Conservation (phyloP, 1,139 yeast species). For the Blastobotrys petasosporus region DNA sequence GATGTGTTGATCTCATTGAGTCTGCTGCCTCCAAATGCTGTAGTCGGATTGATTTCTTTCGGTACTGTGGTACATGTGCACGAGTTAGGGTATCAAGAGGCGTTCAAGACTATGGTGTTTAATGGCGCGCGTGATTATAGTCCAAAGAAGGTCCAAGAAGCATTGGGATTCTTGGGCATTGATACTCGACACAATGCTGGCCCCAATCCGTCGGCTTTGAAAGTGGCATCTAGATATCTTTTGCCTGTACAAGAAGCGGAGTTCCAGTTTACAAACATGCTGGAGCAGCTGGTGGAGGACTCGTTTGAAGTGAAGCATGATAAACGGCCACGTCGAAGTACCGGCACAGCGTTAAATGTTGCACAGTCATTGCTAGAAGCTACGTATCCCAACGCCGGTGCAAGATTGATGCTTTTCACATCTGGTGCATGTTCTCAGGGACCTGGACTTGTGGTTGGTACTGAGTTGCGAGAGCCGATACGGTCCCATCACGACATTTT, state of each 20-base stretch:
- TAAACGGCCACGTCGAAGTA: slow-evolving; percentile 50
- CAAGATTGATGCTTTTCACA: slow-evolving; percentile 53
- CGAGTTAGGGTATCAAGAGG: slow-evolving; percentile 40
- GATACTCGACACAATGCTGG: slow-evolving; percentile 32
- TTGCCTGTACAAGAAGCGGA: slow-evolving; percentile 43
- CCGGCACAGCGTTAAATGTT: slow-evolving; percentile 64
- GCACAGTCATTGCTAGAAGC: slow-evolving; percentile 49
- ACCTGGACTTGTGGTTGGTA: slow-evolving; percentile 85
- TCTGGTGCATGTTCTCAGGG: slow-evolving; percentile 89
- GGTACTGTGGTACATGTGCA: slow-evolving; percentile 64
- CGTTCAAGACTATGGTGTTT: slow-evolving; percentile 40
- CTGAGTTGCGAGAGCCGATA: slow-evolving; percentile 82
- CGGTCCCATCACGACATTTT: slow-evolving; percentile 94
- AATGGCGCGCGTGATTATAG: slow-evolving; percentile 56
- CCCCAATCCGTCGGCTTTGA: slow-evolving; percentile 13
- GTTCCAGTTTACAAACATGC: slow-evolving; percentile 46
- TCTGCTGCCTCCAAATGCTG: slow-evolving; percentile 50
- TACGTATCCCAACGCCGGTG: slow-evolving; percentile 46
- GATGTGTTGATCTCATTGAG: slow-evolving; percentile 48
- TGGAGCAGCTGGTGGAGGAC: slow-evolving; percentile 51
- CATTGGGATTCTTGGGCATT: slow-evolving; percentile 47
- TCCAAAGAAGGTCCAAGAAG: slow-evolving; percentile 45
- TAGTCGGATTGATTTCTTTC: slow-evolving; percentile 47
- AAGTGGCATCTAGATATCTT: slow-evolving; percentile 27
- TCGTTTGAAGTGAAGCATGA: slow-evolving; percentile 45